Evolutionary conservation across 208 protist species (phyloP).

Genomic region (Angomonas ambiguus): DNA sequence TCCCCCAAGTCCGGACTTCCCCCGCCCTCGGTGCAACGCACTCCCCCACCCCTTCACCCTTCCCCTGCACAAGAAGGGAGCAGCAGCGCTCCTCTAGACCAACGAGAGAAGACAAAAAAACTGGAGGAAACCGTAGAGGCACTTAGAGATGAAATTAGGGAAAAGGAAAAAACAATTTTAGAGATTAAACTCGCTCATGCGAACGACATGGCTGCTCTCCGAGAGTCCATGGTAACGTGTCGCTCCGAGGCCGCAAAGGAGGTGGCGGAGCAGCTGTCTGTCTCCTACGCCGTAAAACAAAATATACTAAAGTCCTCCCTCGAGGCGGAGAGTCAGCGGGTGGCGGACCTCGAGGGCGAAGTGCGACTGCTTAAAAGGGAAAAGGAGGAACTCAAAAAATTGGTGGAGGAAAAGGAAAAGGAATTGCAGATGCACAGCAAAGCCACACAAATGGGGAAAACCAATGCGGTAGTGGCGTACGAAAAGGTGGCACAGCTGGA

Average conservation of each 20-base stretch:
- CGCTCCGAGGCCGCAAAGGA: constrained; percentile 38
- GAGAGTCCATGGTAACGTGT: constrained; percentile 35
- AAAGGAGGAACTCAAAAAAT: neutral
- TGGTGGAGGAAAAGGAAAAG: constrained; percentile 2
- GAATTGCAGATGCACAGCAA: neutral
- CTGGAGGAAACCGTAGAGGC: constrained; percentile 8
- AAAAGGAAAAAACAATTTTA: constrained; percentile 32
- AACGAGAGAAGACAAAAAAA: neutral
- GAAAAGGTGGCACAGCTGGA: constrained; percentile 11
- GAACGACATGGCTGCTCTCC: constrained; percentile 41
- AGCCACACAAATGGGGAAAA: neutral
- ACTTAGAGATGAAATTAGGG: constrained; percentile 33
- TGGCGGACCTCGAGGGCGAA: constrained; percentile 29
- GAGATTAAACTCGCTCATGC: constrained; percentile 43
- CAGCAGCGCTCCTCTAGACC: neutral
- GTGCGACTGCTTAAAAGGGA: constrained; percentile 13
- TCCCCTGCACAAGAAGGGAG: neutral
- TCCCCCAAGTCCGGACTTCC: constrained; percentile 7
- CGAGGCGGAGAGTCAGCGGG: constrained; percentile 44
- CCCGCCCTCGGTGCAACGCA: constrained; percentile 8
- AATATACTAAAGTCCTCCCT: constrained; percentile 39
- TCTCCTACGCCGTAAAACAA: constrained; percentile 52
- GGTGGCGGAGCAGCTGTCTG: constrained; percentile 38
- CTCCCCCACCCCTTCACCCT: constrained; percentile 6
- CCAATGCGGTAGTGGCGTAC: constrained; percentile 10